phyloP scores from a whole-genome alignment of 139 green algal species.

The Chloropicon primus region DNA sequence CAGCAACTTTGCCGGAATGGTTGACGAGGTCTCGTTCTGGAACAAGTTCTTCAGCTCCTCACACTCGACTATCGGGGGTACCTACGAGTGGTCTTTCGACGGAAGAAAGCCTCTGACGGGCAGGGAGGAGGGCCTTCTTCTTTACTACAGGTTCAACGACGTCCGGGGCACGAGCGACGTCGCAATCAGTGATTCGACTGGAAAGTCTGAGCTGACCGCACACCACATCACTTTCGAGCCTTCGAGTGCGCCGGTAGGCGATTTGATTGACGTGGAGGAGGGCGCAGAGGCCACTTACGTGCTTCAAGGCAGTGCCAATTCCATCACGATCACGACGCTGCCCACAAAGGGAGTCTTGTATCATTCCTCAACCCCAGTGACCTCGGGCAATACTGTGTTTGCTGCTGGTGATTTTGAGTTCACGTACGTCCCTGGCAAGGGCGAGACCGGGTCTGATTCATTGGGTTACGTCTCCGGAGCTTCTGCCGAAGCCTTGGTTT shows the following conservation, averaged over 20 bases:
- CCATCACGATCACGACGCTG: neutral
- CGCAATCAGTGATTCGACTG: neutral
- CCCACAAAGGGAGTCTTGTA: conserved; percentile 3
- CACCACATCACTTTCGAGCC: neutral
- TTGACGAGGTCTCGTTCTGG: conserved; percentile 10
- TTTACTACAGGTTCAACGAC: conserved; percentile 10
- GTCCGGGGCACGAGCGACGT: neutral
- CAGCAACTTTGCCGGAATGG: conserved; percentile 6
- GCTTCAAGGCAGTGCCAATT: neutral
- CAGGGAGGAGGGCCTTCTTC: neutral
- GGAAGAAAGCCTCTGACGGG: neutral
- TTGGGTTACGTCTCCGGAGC: neutral
- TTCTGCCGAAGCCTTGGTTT: neutral
- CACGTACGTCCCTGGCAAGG: neutral
- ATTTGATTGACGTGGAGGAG: neutral
- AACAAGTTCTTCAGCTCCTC: neutral
- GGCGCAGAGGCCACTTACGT: conserved; percentile 2
- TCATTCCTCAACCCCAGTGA: neutral
- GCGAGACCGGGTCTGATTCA: neutral
- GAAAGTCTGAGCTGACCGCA: neutral
- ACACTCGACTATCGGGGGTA: neutral
- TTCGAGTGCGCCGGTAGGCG: conserved; percentile 1
- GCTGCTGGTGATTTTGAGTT: neutral
- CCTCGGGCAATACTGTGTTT: neutral
- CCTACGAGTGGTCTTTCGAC: conserved; percentile 3